Conservation (phyloP, 2,329 filamentous ascomycete genomes). For the Apiospora phragmitis region DNA sequence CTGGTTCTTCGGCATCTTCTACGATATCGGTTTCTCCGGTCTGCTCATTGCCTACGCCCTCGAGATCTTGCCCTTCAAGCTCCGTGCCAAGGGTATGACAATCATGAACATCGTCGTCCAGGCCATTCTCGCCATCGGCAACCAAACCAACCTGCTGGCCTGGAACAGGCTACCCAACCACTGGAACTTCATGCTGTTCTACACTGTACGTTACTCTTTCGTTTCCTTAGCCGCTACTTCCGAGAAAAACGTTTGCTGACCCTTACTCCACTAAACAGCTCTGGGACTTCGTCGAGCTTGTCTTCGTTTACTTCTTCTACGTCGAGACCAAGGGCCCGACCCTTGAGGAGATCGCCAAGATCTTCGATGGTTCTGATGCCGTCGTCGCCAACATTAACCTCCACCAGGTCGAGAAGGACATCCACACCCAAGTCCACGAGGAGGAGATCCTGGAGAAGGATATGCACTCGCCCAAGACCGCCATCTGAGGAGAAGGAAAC, state of each 20-base stretch:
- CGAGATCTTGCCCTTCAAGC: slow-evolving; percentile 58
- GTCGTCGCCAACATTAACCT: slow-evolving; percentile 53
- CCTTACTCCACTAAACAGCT: slow-evolving; percentile 29
- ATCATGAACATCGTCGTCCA: slow-evolving; percentile 66
- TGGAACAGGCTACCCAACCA: slow-evolving; percentile 60
- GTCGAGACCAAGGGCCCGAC: slow-evolving; percentile 71
- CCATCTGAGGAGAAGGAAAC: background rate
- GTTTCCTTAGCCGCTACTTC: slow-evolving; percentile 11
- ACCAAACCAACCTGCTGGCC: slow-evolving; percentile 64
- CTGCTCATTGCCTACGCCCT: slow-evolving; percentile 58
- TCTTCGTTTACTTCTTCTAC: slow-evolving; percentile 67
- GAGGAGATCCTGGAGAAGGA: slow-evolving; percentile 31
- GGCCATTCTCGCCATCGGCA: slow-evolving; percentile 60
- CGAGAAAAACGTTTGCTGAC: slow-evolving; percentile 9
- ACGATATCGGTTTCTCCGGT: slow-evolving; percentile 61
- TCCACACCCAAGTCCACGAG: slow-evolving; percentile 36
- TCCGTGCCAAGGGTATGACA: slow-evolving; percentile 61
- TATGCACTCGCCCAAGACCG: slow-evolving; percentile 15
- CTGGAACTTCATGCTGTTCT: slow-evolving; percentile 68
- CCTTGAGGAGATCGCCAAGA: slow-evolving; percentile 68
- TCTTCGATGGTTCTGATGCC: slow-evolving; percentile 66
- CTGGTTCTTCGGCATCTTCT: slow-evolving; percentile 60
- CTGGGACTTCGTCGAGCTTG: slow-evolving; percentile 60
- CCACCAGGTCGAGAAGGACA: slow-evolving; percentile 56
- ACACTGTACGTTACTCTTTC: slow-evolving; percentile 44